Base-by-base conservation (phyloP, 352 stramenopile species). In the Phytopythium litorale region DNA sequence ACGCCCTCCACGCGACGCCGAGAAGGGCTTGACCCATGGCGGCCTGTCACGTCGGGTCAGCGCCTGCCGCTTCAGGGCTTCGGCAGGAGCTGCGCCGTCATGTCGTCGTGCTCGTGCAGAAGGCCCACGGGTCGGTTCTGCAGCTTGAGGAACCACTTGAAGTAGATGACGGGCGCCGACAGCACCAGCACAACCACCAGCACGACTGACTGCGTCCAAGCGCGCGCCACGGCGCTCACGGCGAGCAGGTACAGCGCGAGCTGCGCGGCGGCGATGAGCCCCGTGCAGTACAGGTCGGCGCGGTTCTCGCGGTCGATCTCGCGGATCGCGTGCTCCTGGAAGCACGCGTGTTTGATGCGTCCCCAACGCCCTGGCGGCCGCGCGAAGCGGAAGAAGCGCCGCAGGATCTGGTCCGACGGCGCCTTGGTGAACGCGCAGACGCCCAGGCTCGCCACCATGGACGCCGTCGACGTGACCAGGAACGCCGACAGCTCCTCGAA, bases 81-180 rank as follows among this genome's bases (percentile, higher is more conserved):
- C 32, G 65, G 66, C 43, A 89, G 57, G 28, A 89, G 64, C 46
- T 79, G 73, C 19, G 56, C 66, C 28, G 84, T 71, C 25, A 83
- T 62, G 50, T 88, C 80, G 40, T 78, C 84, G 32, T 70, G 18
- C 15, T 18, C 51, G 28, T 33, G 32, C 33, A 58, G 64, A 7
- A 88, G 60, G 40, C 76, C 78, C 12, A 87, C 71, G 8, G 81
- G 77, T 5, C 69, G 73, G 60, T 86, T 74, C 65, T 85, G 70
- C 42, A 92, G 66, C 59, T 89, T 82, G 21, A 76, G 67, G 60
- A 86, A 92, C 83, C 83, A 92, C 54, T 92, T 86, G n/a, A 79
- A 75, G 68, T 89, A 90, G 49, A 92, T 88, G 18, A 85, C 33
- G 3, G 83, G 78, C 11, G 75, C 55, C 3, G 82, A 67, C 21